phyloP scores from a whole-genome alignment of 805 yeast genomes.

The Metschnikowia picachoensis region DNA sequence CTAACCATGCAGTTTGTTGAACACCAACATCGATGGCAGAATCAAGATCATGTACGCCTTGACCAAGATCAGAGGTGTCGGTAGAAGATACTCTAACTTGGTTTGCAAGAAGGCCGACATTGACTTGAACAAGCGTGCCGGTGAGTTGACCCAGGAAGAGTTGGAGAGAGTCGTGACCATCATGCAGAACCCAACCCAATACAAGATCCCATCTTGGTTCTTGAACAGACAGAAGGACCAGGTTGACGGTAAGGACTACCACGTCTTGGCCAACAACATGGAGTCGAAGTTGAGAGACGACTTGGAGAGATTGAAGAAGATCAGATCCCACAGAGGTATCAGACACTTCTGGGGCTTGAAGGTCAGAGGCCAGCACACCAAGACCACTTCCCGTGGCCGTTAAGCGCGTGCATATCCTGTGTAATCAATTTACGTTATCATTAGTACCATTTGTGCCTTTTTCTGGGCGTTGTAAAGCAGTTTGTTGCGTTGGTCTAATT shows the following conservation, averaged over 20 bases:
- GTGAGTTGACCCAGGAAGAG: slow-evolving; percentile 99
- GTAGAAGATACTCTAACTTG: slow-evolving; percentile 99
- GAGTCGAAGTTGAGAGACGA: slow-evolving; percentile 99
- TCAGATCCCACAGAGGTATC: slow-evolving; percentile 99
- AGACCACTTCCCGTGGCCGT: slow-evolving; percentile 97
- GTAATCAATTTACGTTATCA: slow-evolving; percentile 21
- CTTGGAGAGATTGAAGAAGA: slow-evolving; percentile 99
- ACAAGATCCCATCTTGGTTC: slow-evolving; percentile 99
- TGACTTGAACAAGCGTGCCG: slow-evolving; percentile 97
- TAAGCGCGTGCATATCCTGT: slow-evolving; percentile 19
- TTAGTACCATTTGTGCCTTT: too few relatives aligned
- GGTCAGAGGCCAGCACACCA: slow-evolving; percentile 99
- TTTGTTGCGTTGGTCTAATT: too few relatives aligned
- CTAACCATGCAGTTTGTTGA: slow-evolving; percentile 72
- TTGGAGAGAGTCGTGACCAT: slow-evolving; percentile 99
- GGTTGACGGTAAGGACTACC: slow-evolving; percentile 98
- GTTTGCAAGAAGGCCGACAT: slow-evolving; percentile 99
- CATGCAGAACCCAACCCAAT: slow-evolving; percentile 99
- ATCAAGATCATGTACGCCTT: slow-evolving; percentile 99
- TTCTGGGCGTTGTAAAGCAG: too few relatives aligned
- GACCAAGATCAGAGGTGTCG: slow-evolving; percentile 99
- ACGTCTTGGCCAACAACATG: slow-evolving; percentile 96
- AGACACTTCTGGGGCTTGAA: slow-evolving; percentile 99
- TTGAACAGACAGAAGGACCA: slow-evolving; percentile 94
- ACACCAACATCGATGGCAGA: slow-evolving; percentile 99